A percentile compares a stretch with the other conserved stretches of the same genome.
phyloP scores from a whole-genome alignment of 140 eudicot species.

The Ambrosia hybrid region DNA sequence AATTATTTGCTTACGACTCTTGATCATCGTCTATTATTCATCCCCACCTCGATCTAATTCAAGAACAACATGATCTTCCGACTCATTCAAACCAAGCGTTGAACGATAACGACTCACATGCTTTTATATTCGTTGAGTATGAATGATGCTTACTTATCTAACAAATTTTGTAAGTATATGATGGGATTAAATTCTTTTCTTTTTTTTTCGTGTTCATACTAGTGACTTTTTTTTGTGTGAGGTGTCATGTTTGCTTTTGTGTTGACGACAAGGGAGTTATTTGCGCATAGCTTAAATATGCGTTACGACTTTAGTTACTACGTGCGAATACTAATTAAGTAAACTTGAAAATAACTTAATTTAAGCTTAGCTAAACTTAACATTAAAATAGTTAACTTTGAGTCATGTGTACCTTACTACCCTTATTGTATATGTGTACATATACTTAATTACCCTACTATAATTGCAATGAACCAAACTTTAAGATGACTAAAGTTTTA shows the following conservation, averaged over 20 bases:
- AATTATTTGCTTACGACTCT: constrained; percentile 25
- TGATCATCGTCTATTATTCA: constrained; percentile 13
- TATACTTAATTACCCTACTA: too few relatives aligned
- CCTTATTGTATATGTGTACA: not conserved
- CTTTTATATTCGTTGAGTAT: not conserved
- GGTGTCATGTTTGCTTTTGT: too few relatives aligned
- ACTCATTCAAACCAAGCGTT: not conserved
- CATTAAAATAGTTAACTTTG: too few relatives aligned
- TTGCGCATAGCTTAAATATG: too few relatives aligned
- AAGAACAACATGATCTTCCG: constrained; percentile 19
- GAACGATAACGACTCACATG: not conserved
- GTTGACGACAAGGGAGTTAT: too few relatives aligned
- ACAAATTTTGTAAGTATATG: not conserved
- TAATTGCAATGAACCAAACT: not conserved
- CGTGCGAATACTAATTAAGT: too few relatives aligned
- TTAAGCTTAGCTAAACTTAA: too few relatives aligned
- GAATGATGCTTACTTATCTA: not conserved
- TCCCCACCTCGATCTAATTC: not conserved
- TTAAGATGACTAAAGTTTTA: not conserved
- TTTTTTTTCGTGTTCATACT: too few relatives aligned
- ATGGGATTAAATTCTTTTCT: too few relatives aligned
- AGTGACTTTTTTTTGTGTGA: too few relatives aligned
- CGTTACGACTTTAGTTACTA: too few relatives aligned
- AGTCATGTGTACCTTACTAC: not conserved
- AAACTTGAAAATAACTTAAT: too few relatives aligned